phyloP scores from a whole-genome alignment of 208 protist species.

The Balamuthia mandrillaris region DNA sequence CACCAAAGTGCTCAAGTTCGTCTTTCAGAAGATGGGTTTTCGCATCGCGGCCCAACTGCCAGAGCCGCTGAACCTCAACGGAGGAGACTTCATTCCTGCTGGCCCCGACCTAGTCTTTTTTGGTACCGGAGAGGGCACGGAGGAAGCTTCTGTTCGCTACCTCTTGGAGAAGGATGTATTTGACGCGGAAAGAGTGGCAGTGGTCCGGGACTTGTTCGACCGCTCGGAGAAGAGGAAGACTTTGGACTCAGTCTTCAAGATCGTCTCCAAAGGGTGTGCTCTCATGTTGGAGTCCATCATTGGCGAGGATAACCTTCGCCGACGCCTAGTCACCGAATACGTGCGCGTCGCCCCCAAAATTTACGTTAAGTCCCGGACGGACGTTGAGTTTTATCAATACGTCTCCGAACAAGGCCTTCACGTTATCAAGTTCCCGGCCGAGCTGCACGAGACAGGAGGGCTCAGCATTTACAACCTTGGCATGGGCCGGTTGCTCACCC shows the following conservation, averaged over 20 bases:
- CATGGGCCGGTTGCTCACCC: neutral
- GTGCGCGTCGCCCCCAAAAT: neutral
- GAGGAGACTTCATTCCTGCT: too few relatives aligned
- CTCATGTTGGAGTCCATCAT: neutral
- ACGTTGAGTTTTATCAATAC: constrained; percentile 34
- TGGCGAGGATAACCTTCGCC: neutral
- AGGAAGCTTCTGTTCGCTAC: neutral
- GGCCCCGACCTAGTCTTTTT: too few relatives aligned
- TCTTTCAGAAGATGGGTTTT: too few relatives aligned
- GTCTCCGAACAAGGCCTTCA: neutral
- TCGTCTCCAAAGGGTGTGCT: neutral
- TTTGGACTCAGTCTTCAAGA: neutral
- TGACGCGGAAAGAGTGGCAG: neutral
- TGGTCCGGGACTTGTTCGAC: constrained; percentile 30
- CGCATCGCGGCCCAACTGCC: too few relatives aligned
- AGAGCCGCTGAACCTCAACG: too few relatives aligned
- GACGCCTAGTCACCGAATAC: constrained; percentile 49
- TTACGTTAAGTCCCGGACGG: neutral
- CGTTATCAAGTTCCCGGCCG: neutral
- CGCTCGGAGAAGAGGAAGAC: neutral
- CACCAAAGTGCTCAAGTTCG: too few relatives aligned
- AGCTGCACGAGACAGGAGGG: neutral
- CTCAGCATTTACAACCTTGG: neutral
- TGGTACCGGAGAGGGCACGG: neutral
- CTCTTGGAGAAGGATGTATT: neutral